Evolutionary conservation across 371 early-diverging fungal genomes (phyloP).

Genomic region (Mucor saturninus): DNA sequence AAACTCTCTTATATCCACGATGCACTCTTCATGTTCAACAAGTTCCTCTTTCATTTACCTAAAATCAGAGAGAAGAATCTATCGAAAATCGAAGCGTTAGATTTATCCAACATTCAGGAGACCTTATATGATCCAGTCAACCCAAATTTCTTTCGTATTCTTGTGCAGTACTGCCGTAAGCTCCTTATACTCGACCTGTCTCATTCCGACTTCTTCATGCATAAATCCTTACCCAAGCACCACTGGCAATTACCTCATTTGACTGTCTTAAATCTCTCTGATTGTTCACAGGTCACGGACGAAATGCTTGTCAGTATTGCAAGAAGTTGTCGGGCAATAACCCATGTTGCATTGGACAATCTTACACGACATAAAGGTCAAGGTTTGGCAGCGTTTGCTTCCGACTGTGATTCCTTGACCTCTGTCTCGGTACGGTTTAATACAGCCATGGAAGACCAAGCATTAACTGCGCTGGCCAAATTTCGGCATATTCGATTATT

Average conservation of each 20-base stretch:
- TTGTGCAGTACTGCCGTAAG: constrained; percentile 23
- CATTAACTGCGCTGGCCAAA: constrained; percentile 36
- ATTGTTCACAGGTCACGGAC: constrained; percentile 35
- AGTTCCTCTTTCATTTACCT: constrained; percentile 31
- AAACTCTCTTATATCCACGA: constrained; percentile 21
- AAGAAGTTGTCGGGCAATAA: constrained; percentile 24
- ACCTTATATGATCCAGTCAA: constrained; percentile 36
- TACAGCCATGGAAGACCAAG: constrained; percentile 31
- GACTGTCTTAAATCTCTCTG: constrained; percentile 32
- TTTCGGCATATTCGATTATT: constrained; percentile 34
- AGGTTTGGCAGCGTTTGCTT: constrained; percentile 38
- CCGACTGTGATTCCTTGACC: constrained; percentile 26
- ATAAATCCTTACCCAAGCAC: constrained; percentile 12
- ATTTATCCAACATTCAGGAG: constrained; percentile 34
- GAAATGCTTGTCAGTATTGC: constrained; percentile 37
- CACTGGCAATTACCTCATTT: constrained; percentile 24
- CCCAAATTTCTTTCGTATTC: constrained; percentile 29
- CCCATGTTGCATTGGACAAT: constrained; percentile 26
- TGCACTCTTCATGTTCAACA: constrained; percentile 31
- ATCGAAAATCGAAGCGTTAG: constrained; percentile 19
- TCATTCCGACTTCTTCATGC: constrained; percentile 22
- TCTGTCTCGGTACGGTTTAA: constrained; percentile 31
- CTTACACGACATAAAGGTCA: constrained; percentile 24
- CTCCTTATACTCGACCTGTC: constrained; percentile 26
- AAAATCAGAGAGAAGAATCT: constrained; percentile 4